Base-by-base conservation (phyloP, 75 land plant genomes). In the Pinus tabuliformis region DNA sequence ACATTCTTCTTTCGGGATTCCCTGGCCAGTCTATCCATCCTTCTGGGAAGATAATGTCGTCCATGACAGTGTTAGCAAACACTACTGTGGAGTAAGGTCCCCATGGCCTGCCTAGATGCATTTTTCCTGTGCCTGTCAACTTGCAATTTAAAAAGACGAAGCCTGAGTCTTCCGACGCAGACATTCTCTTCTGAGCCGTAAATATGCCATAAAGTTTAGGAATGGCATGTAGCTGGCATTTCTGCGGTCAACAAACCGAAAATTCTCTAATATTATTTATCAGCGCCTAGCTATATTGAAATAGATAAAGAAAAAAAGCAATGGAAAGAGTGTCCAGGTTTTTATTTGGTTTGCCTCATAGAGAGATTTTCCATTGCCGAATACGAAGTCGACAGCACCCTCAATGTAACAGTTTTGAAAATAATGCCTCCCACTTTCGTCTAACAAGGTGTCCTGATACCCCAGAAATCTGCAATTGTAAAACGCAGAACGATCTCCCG, bases 401-500 rank as follows among this genome's bases (percentile, higher is more conserved):
- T 92, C 93, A 74, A 92, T 88, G 81, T 86, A 90, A 70, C 95
- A 92, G 57, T 92, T 89, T 62, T 88, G 88, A 87, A 88, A 92
- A 63, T 90, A 92, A 79, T 92, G 95, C 68, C 91, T 76, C 9
- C 95, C 95, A 13, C 77, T 4, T 26, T 90, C 93, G 76, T 92
- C 95, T 72, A 88, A 92, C 1, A 92, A 79, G n/a, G 95, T 92
- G 68, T 92, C 93, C 56, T 92, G 95, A 14, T 84, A 86, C 49
- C 95, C 95, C 83, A 92, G 73, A 75, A 92, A 86, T 73, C 62
- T 83, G 36, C 93, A 90, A n/a, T 89, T 87, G 12, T 80, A 54
- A 72, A 92, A 92, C 0, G 91, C 61, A 13, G 93, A 91, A 42
- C 84, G 91, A 57, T 92, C 95, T 11, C 87, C 95, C 20, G 93